phyloP scores from a whole-genome alignment of 306 rosid genomes.

The Gastrolobium villosum region DNA sequence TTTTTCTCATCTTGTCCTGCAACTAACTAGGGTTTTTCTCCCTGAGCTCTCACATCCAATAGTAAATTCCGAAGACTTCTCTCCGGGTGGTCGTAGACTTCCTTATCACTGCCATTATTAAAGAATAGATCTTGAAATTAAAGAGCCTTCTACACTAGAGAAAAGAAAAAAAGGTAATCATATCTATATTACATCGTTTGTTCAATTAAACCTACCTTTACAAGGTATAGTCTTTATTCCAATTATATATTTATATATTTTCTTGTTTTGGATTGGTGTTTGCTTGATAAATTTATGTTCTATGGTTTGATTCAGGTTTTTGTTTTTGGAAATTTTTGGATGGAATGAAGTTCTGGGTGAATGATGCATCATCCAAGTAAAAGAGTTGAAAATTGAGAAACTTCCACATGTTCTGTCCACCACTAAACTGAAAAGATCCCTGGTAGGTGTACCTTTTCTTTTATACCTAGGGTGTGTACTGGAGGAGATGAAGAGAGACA shows the following conservation, averaged over 20 bases:
- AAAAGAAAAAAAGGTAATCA: constrained; percentile 55
- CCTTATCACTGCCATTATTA: constrained; percentile 55
- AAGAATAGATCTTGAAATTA: constrained; percentile 55
- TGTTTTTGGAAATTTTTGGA: not conserved
- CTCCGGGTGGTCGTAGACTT: constrained; percentile 50
- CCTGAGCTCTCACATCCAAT: constrained; percentile 64
- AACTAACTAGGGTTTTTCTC: constrained; percentile 80
- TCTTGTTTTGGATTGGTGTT: constrained; percentile 38
- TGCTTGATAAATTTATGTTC: constrained; percentile 31
- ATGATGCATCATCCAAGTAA: constrained; percentile 12
- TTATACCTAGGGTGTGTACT: not conserved
- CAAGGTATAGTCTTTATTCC: constrained; percentile 46
- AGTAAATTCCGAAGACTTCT: constrained; percentile 53
- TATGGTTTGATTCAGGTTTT: constrained; percentile 41
- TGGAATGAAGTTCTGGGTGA: constrained; percentile 29
- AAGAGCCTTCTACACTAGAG: constrained; percentile 44
- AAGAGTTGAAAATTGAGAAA: constrained; percentile 42
- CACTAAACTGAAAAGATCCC: constrained; percentile 39
- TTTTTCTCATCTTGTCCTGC: constrained; percentile 58
- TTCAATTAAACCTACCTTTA: constrained; percentile 44
- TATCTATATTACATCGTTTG: constrained; percentile 40
- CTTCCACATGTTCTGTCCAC: constrained; percentile 21
- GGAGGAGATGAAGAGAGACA: constrained; percentile 38
- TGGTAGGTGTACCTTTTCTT: constrained; percentile 33
- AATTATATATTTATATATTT: not conserved